These are phyloP conservation scores for Solanum pimpinellifolium DNA, from an alignment of 257 asterid genomes.

Conservation along the genomic window DNA sequence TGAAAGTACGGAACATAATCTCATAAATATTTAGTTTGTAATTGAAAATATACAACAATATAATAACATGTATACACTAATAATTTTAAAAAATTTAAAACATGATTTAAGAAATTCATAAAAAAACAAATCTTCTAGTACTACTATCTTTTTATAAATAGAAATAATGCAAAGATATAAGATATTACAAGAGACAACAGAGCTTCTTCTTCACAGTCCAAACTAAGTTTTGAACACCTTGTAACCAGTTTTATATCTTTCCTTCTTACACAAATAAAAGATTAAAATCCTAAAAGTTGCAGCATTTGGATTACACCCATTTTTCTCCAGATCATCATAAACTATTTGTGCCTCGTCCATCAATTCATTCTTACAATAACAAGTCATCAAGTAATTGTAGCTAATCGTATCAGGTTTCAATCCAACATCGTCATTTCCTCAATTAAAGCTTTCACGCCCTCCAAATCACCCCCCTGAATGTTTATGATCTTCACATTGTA, in stretches of 20 bases:
- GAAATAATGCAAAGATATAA: too few relatives aligned
- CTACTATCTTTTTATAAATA: too few relatives aligned
- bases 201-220: background rate
- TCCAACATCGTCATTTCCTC: conserved; percentile 53
- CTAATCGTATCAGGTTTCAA: conserved; percentile 49
- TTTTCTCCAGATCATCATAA: conserved; percentile 36
- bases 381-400: conserved; percentile 61
- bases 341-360: conserved; percentile 66
- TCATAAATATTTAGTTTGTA: too few relatives aligned
- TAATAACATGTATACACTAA: too few relatives aligned
- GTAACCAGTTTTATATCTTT: conserved; percentile 41
- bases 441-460: conserved; percentile 38
- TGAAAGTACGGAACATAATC: too few relatives aligned
- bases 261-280: conserved; percentile 43
- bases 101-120: too few relatives aligned
- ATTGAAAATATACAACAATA: too few relatives aligned
- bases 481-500: conserved; percentile 57
- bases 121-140: too few relatives aligned
- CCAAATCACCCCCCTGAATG: conserved; percentile 30
- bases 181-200: background rate
- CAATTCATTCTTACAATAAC: conserved; percentile 47
- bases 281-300: conserved; percentile 62
- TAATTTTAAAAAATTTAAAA: too few relatives aligned
- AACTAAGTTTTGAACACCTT: conserved; percentile 59
- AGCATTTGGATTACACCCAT: conserved; percentile 45